Percentiles rank a stretch among this genome's conserved stretches.
Evolutionary conservation across 2,329 filamentous ascomycete genomes (phyloP).

Genomic region (Neurospora crassa): DNA sequence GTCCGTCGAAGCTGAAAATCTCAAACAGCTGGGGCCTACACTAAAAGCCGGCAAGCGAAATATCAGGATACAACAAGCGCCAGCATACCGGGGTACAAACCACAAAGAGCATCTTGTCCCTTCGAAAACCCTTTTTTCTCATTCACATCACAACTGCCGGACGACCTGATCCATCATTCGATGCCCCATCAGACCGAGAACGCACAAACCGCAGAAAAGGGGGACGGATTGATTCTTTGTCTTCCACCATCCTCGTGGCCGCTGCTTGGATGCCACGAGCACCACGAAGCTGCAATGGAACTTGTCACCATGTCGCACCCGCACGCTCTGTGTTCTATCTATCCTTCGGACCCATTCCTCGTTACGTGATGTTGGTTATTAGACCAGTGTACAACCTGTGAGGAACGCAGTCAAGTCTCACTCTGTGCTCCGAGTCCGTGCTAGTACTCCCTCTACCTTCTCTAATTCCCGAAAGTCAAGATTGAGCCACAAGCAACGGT

Average conservation of each 20-base stretch:
- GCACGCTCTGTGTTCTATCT: background rate
- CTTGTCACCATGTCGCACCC: background rate
- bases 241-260: background rate
- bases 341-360: background rate
- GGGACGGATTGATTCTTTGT: background rate
- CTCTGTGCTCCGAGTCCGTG: background rate
- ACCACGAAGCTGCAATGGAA: background rate
- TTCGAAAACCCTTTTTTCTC: background rate
- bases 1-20: background rate
- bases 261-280: background rate
- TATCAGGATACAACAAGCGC: background rate
- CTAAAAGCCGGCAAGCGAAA: background rate
- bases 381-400: background rate
- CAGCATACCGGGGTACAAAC: background rate
- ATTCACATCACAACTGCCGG: background rate
- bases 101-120: background rate
- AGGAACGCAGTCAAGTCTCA: background rate
- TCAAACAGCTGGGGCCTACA: background rate
- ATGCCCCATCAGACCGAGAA: background rate
- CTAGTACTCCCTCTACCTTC: background rate
- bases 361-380: background rate
- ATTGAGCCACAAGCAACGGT: background rate
- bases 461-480: background rate
- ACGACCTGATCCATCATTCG: background rate
- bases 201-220: background rate